phyloP scores from a whole-genome alignment of 495 filamentous ascomycete genomes.

The Pyrenula massariospora region DNA sequence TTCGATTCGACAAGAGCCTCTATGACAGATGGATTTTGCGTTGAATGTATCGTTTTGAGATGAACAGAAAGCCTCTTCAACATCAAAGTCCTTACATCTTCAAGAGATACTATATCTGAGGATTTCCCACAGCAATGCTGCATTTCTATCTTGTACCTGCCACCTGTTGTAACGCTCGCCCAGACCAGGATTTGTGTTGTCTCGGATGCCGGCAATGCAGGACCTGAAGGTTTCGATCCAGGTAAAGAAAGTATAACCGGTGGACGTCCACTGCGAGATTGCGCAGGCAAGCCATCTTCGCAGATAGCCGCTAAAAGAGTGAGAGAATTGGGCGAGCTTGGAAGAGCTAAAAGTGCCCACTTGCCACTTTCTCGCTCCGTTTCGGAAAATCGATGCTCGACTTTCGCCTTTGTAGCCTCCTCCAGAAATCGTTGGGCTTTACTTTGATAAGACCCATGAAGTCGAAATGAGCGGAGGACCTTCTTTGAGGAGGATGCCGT shows the following conservation, averaged over 20 bases:
- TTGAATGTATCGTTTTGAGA: conserved; percentile 9
- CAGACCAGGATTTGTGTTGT: conserved; percentile 1
- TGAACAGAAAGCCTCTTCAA: conserved; percentile 13
- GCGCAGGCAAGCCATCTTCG: conserved; percentile 37
- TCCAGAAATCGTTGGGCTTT: conserved; percentile 68
- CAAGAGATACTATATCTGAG: conserved; percentile 12
- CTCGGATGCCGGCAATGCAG: conserved; percentile 1
- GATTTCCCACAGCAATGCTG: conserved; percentile 1
- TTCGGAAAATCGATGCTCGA: conserved; percentile 75
- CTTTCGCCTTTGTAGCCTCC: conserved; percentile 73
- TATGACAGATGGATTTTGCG: conserved; percentile 55
- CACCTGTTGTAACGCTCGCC: not conserved
- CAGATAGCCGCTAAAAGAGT: conserved; percentile 65
- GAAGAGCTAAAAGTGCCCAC: conserved; percentile 65
- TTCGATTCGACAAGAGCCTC: conserved; percentile 52
- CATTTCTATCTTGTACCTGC: not conserved
- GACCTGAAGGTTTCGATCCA: conserved; percentile 7
- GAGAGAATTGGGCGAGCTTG: conserved; percentile 44
- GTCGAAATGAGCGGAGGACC: not conserved
- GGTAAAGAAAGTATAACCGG: not conserved
- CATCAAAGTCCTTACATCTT: conserved; percentile 13
- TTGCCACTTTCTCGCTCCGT: conserved; percentile 63
- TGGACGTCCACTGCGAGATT: not conserved
- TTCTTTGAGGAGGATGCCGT: not conserved
- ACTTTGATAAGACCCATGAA: conserved; percentile 48